phyloP scores from a whole-genome alignment of 73 alveolate species.

The Paramecium pentaurelia region DNA sequence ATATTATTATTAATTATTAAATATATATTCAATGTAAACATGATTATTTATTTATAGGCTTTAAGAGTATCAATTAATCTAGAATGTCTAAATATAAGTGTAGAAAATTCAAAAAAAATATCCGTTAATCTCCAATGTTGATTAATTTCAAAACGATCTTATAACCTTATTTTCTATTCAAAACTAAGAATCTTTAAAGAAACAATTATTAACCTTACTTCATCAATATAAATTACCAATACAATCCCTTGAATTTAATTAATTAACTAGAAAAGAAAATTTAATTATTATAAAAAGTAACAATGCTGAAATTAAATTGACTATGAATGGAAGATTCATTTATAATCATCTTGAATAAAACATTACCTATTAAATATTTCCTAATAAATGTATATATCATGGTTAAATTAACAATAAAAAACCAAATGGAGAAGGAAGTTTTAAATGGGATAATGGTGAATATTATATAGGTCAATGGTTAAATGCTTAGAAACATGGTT shows the following conservation, averaged over 20 bases:
- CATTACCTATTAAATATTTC: not conserved
- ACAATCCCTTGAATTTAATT: not conserved
- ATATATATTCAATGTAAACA: not conserved
- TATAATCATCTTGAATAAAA: not conserved
- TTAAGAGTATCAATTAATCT: not conserved
- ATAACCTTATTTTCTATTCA: not conserved
- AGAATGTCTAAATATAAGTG: not conserved
- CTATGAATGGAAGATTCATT: not conserved
- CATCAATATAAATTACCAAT: not conserved
- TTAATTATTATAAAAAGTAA: not conserved
- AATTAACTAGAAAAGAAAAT: not conserved
- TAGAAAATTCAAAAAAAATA: not conserved
- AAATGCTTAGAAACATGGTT: constrained; percentile 48
- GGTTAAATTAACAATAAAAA: constrained; percentile 7
- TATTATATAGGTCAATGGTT: constrained; percentile 11
- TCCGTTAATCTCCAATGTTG: not conserved
- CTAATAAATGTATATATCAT: not conserved
- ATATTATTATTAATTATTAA: not conserved
- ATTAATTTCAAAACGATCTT: not conserved
- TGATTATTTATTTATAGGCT: not conserved
- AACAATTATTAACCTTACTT: not conserved
- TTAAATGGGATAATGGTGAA: constrained; percentile 54
- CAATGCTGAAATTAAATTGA: not conserved
- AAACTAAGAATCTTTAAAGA: not conserved
- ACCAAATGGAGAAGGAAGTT: constrained; percentile 44